Evolutionary conservation across 805 yeast species (phyloP).

Genomic region (Starmerella roubikii): DNA sequence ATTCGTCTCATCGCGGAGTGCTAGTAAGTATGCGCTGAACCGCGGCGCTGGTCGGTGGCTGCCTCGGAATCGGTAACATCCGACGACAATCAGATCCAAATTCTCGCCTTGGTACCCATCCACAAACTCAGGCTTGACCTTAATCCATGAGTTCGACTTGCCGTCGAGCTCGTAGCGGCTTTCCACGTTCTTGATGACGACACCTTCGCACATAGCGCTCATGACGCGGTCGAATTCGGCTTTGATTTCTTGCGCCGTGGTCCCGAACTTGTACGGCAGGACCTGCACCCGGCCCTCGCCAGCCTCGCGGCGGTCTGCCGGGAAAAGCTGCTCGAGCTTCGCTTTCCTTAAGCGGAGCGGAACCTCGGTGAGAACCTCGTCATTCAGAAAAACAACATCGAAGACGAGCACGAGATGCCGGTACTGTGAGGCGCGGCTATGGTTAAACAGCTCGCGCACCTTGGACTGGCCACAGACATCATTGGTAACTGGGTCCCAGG

Average conservation of each 20-base stretch:
- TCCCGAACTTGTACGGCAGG: conserved; percentile 29
- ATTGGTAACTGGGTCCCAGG: conserved; percentile 49
- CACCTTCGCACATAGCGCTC: conserved; percentile 57
- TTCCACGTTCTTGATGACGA: conserved; percentile 54
- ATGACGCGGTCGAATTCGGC: conserved; percentile 45
- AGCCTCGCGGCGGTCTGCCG: conserved; percentile 21
- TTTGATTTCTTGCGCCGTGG: conserved; percentile 40
- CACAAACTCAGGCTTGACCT: conserved; percentile 82
- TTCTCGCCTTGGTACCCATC: conserved; percentile 70
- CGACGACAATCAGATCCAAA: conserved; percentile 66
- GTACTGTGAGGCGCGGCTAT: conserved; percentile 24
- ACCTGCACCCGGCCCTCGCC: conserved; percentile 17
- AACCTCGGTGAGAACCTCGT: conserved; percentile 39
- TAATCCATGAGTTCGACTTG: conserved; percentile 60
- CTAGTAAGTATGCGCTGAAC: conserved; percentile 54
- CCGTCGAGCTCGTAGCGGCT: conserved; percentile 49
- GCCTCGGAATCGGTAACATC: conserved; percentile 46
- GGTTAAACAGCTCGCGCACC: conserved; percentile 50
- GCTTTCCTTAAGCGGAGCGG: conserved; percentile 45
- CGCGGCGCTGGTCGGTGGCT: conserved; percentile 35
- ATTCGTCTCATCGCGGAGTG: conserved; percentile 36
- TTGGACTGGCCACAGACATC: conserved; percentile 65
- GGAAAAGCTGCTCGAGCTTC: conserved; percentile 35
- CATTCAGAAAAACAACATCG: conserved; percentile 64
- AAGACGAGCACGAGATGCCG: conserved; percentile 37